Base-by-base conservation (phyloP, 768 basidiomycete genomes). In the Kwoniella sp. region DNA sequence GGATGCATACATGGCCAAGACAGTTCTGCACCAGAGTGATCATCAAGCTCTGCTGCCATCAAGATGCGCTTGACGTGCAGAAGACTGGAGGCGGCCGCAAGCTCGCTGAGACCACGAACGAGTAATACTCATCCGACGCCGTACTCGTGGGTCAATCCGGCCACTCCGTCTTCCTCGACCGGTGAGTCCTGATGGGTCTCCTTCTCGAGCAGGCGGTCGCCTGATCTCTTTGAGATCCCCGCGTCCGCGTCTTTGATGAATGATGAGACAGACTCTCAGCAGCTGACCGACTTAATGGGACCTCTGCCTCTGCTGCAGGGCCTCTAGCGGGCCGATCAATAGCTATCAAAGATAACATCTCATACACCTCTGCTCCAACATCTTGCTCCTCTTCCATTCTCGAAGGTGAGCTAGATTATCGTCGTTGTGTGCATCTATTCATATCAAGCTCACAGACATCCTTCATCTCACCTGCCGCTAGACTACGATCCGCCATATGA, bases 331-430 rank as follows among this genome's bases (percentile, higher is more conserved):
- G 76, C 1, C 67, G 62, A 52, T 13, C 55, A 1, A 81, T 95
- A 3, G 91, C 87, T 0, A 81, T 95, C 55, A 96, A 97, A 80
- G 92, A 94, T 70, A 92, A 91, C 73, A 93, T 97, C 61, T 88
- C 88, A 56, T 91, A 90, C 0, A 66, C 77, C 0, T 81, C 81
- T 1, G 83, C 88, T 72, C 86, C 86, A 0, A 89, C 88, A 2
- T 90, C 91, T 38, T 92, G 92, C 75, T 88, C 91, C 1, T 93
- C 92, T 0, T 80, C 80, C 1, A 89, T 93, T 82, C 85, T 97
- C 15, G 80, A 83, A 65, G 85, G 91, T 90, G 31, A 63, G 81
- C 55, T 45, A 4, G 5, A 17, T 48, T 12, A 48, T 25, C 13
- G 41, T 11, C 41, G 41, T 8, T 11, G 15, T 20, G 41, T 37